Conservation (phyloP, 2,329 filamentous ascomycete genomes). For the Mycosphaerella sp. region DNA sequence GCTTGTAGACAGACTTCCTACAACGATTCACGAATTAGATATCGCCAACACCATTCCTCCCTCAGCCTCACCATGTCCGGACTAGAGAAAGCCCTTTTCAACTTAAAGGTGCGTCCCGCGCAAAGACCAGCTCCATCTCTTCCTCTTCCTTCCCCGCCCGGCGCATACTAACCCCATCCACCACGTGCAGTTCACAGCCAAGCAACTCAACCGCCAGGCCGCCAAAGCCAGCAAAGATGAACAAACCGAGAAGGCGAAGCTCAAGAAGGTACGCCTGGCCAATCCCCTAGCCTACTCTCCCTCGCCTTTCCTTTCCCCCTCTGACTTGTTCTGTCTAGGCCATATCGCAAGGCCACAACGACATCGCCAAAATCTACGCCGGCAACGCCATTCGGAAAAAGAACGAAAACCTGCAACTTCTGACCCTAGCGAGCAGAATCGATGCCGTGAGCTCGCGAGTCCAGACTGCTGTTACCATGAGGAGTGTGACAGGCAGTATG, state of each 20-base stretch:
- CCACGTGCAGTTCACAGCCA: conserved; percentile 51
- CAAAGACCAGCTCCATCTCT: not conserved
- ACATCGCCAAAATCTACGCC: conserved; percentile 59
- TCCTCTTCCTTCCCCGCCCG: conserved; percentile 15
- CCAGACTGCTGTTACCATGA: conserved; percentile 60
- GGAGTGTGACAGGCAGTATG: conserved; percentile 56
- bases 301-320: not conserved
- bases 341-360: conserved; percentile 52
- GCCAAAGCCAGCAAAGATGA: conserved; percentile 58
- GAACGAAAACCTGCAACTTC: conserved; percentile 56
- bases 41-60: not conserved
- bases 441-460: conserved; percentile 55
- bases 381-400: conserved; percentile 59
- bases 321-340: conserved; percentile 37
- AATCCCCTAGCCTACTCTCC: not conserved
- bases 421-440: conserved; percentile 52
- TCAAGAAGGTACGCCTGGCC: conserved; percentile 45
- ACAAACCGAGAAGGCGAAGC: conserved; percentile 54
- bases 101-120: conserved; percentile 48
- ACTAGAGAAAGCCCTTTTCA: conserved; percentile 57
- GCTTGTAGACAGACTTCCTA: not conserved
- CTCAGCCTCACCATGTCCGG: conserved; percentile 46
- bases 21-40: not conserved
- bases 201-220: conserved; percentile 57
- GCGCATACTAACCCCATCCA: conserved; percentile 2